Evolutionary conservation across 2,329 filamentous ascomycete species (phyloP).

Genomic region (Sarocladium oryzae): DNA sequence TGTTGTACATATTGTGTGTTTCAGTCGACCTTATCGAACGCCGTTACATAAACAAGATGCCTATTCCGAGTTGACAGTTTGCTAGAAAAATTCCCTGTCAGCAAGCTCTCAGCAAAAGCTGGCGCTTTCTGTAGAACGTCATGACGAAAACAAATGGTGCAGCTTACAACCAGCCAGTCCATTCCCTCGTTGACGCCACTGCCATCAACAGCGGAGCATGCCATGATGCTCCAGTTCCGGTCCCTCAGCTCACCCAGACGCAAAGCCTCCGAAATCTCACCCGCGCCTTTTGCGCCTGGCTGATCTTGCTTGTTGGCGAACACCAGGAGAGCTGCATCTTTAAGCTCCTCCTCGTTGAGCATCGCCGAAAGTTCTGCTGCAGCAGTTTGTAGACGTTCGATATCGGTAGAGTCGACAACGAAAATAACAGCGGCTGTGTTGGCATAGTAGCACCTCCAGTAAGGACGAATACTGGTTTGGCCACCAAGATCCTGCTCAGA

Average conservation of each 20-base stretch:
- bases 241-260: constrained; percentile 86
- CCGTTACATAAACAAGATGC: neutral
- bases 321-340: constrained; percentile 84
- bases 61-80: constrained; percentile 21
- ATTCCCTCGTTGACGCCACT: constrained; percentile 94
- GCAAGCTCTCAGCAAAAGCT: neutral
- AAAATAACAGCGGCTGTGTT: constrained; percentile 98
- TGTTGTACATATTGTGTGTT: constrained; percentile 10
- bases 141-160: no score
- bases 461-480: constrained; percentile 96
- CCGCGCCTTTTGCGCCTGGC: constrained; percentile 90
- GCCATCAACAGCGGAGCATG: constrained; percentile 92
- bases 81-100: constrained; percentile 10
- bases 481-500: constrained; percentile 73
- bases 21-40: neutral
- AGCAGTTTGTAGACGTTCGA: constrained; percentile 87
- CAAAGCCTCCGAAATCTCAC: constrained; percentile 91
- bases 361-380: constrained; percentile 90
- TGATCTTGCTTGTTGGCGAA: constrained; percentile 99
- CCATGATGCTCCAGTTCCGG: constrained; percentile 98
- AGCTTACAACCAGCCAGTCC: constrained; percentile 95
- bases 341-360: constrained; percentile 94
- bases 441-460: constrained; percentile 99
- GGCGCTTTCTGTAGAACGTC: no score
- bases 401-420: constrained; percentile 96